Evolutionary conservation across 306 rosid genomes (phyloP), one percentile per base, ranked within the genome.

Genomic region (Parietaria judaica): DNA sequence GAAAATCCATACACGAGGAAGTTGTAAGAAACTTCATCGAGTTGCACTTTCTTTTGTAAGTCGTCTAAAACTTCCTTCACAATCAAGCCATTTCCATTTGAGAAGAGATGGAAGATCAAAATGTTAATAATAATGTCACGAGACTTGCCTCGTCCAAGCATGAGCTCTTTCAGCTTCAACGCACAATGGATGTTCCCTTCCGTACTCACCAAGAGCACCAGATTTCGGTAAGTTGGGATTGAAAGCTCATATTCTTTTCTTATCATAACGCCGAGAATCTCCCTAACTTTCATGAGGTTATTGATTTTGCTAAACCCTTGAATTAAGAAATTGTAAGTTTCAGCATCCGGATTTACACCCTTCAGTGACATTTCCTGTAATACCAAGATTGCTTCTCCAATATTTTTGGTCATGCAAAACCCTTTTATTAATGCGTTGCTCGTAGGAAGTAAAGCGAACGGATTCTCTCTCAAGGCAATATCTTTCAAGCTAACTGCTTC

Each of bases 1-100:
- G 65, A 77, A 65, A 86, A 88, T 55, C 96, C 95, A 53, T 76
- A 63, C 36, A 92, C 82, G 62, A 88, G 88, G 80, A 82, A 88
- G 74, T 84, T 77, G 54, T 80, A 77, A 54, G 95, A 76, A 66
- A 88, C 80, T 67, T 77, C 85, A 73, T 86, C 55, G 7, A 65
- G 86, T 41, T 51, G 67, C 61, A 92, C 47, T 66, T 74, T 79
- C 70, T 72, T 83, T 51, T 77, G 80, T 79, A 86, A 74, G 69
- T 80, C 88, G 38, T 70, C 74, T 58, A 86, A 51, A 45, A 84
- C 72, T 54, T 77, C 70, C 51, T 54, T 15, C 50, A 82, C 88
- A 60, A 60, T 68, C 13, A 38, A 72, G 71, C 71, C 16, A 54
- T 82, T 82, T 64, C 88, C 84, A 7, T 74, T 61, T 55, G 64